Evolutionary conservation across 1,139 yeast species (phyloP), one percentile per base, ranked within the genome.

Genomic region (Geotrichum klebahnii): DNA sequence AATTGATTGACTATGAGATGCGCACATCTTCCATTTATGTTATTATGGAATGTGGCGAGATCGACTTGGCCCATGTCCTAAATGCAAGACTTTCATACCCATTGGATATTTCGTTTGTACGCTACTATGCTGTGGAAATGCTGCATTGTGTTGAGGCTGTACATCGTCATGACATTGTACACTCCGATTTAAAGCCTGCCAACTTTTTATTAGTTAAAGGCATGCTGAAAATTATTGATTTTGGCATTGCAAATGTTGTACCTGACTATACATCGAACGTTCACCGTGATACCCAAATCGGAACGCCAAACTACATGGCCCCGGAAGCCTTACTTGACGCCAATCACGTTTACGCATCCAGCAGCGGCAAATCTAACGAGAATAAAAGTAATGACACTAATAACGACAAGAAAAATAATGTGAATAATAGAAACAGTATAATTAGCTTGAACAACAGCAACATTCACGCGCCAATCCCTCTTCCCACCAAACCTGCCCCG

Each of bases 271-370:
- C 98, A 0, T 81, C 86, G 28, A 92, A 92, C 61, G 80, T 92
- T 20, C 92, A 90, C 63, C 76, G 97, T 52, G 95, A 88, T 55
- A 80, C 89, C 5, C 97, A 88, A 65, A 84, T 89, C 52, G 98
- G 98, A 2, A 92, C 98, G 0, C 96, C 97, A 2, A 88, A 86
- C 65, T 92, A 92, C 66, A 92, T 92, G 98, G 97, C 98, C 0
- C 98, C 98, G 0, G 98, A 92, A 66, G 88, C 97, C 0, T 71
- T 90, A 51, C 75, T 84, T 40, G 95, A 83, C 65, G 79, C 80
- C 49, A 75, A 69, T 51, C 58, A 58, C 61, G 65, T 42, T 60
- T 63, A 17, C 63, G 61, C 36, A 14, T 62, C 61, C 17, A 35
- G 46, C 44, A 10, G 50, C 48, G 14, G 29, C 55, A 61, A 49